Evolutionary conservation across 805 yeast species (phyloP), one percentile per base, ranked within the genome.

Genomic region (Saturnispora halmiae): DNA sequence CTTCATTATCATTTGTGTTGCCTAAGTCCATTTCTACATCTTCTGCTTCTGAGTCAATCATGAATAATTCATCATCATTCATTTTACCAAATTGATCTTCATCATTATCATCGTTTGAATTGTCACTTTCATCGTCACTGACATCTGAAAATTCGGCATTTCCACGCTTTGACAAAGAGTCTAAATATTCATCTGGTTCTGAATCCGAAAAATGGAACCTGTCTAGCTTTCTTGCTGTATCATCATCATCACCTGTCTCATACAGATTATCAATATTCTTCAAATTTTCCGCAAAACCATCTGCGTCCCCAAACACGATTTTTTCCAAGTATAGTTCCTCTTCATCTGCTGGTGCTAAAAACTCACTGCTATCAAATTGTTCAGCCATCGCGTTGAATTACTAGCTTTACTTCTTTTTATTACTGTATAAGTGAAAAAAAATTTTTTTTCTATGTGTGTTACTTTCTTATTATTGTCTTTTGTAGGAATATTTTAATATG

Each of bases 241-340:
- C 63, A 27, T 61, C 68, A 14, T 68, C 73, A 33, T 66, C 63
- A 7, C 67, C 64, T 46, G 64, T 64, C 28, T 68, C 70, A 50
- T 65, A 73, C 30, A 78, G 63, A 46, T 78, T 70, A 49, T 79
- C 85, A 38, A 77, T 63, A 43, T 72, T 70, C 42, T 70, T 76
- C 54, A 85, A 65, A 45, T 78, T 81, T 25, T 60, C 55, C 52
- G 78, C 83, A 63, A 82, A 81, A 24, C 90, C 82, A 41, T 76
- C 82, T 3, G 70, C 51, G 56, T 92, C 97, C 13, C 98, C 97
- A 62, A 92, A 88, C 4, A 92, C 95, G 11, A 85, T 68, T 58
- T 75, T 82, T 47, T 88, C 95, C 38, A 92, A 70, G 42, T 65
- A 72, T 32, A 79, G 51, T 60, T 92, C 98, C 57, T 86, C 96